Evolutionary conservation across 1,284 basidiomycete species (phyloP).

Genomic region (Inonotus hispidus): DNA sequence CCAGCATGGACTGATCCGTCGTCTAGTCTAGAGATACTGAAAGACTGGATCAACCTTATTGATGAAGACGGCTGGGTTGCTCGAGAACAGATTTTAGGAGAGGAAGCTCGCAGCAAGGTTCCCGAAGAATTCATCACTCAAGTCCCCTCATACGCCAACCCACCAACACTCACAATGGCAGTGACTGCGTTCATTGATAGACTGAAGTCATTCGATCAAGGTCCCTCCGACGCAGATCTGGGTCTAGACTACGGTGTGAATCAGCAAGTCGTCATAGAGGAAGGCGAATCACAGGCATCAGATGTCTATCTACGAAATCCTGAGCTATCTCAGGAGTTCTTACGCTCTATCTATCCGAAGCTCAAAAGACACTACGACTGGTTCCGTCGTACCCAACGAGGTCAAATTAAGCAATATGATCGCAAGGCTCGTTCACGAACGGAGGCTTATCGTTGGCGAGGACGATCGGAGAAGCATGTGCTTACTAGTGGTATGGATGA

Average conservation of each 20-base stretch:
- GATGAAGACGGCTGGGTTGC: constrained; percentile 95
- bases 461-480: constrained; percentile 82
- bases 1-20: neutral
- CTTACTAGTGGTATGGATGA: constrained; percentile 94
- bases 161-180: constrained; percentile 89
- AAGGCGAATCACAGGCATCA: constrained; percentile 27
- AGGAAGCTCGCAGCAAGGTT: constrained; percentile 90
- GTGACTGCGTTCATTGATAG: constrained; percentile 83
- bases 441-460: constrained; percentile 93
- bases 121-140: constrained; percentile 88
- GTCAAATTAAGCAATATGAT: constrained; percentile 87
- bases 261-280: constrained; percentile 41
- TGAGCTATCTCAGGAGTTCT: constrained; percentile 58
- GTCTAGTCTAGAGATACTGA: constrained; percentile 73
- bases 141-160: constrained; percentile 90
- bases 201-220: constrained; percentile 43
- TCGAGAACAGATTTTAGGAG: constrained; percentile 91
- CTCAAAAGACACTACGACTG: constrained; percentile 90
- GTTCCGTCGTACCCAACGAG: constrained; percentile 91
- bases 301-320: constrained; percentile 52
- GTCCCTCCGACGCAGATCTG: constrained; percentile 53
- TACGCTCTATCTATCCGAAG: constrained; percentile 76
- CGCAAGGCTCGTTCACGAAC: constrained; percentile 76
- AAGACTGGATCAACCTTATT: constrained; percentile 85
- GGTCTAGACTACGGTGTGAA: constrained; percentile 47